Evolutionary conservation across 495 filamentous ascomycete genomes (phyloP).

Genomic region (Aspergillus ellipticus): DNA sequence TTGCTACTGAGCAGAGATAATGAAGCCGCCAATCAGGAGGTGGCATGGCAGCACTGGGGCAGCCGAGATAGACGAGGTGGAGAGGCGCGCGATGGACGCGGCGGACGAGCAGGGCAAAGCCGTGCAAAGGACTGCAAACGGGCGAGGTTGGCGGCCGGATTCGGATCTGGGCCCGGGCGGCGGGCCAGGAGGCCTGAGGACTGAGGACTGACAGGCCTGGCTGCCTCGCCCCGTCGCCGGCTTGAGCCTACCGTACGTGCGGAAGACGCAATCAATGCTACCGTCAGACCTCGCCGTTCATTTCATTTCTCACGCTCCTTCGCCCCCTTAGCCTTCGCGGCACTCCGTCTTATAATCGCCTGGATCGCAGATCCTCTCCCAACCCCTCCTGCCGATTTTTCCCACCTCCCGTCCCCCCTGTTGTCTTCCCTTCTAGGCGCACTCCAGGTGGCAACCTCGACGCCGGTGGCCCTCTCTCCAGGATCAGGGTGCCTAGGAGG

Average conservation of each 20-base stretch:
- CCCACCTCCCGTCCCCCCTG: neutral
- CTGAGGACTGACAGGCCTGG: too few relatives aligned
- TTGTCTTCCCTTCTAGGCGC: neutral
- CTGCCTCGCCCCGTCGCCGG: neutral
- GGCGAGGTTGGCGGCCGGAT: conserved; percentile 11
- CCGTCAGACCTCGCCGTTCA: neutral
- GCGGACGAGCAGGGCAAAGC: neutral
- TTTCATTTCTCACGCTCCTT: neutral
- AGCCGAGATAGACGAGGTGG: neutral
- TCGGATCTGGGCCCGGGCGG: neutral
- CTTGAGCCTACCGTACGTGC: neutral
- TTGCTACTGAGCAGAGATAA: too few relatives aligned
- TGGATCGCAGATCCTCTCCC: neutral
- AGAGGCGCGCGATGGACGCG: neutral
- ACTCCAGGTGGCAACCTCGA: conserved; percentile 1
- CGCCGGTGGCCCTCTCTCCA: conserved; percentile 4
- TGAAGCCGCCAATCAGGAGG: conserved; percentile 1
- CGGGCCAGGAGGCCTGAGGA: neutral
- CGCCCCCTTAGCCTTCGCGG: neutral
- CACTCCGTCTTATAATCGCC: neutral
- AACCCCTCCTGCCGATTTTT: neutral
- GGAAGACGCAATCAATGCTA: neutral
- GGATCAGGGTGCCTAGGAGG: conserved; percentile 4
- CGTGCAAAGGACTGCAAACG: conserved; percentile 22
- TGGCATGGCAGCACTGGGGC: neutral